Percentiles rank a stretch among this genome's conserved stretches.
These are phyloP conservation scores for Globisporangium carolinianum DNA, from an alignment of 352 stramenopile species.

Conservation along the genomic window DNA sequence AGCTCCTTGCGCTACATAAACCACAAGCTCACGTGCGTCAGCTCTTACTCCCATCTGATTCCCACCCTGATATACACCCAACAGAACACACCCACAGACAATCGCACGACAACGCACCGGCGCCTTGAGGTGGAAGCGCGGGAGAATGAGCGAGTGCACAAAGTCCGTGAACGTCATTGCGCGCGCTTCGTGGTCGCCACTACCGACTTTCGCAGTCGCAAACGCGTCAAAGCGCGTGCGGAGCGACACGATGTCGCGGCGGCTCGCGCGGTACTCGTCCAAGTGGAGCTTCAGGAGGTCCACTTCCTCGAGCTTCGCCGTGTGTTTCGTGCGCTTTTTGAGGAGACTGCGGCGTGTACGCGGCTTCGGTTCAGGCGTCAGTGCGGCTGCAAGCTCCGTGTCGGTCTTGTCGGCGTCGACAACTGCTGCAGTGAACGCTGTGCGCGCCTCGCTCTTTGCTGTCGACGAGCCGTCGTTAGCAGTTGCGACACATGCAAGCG, in stretches of 20 bases:
- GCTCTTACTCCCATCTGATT: no score
- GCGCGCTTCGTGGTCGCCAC: slow-evolving; percentile 16
- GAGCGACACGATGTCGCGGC: slow-evolving; percentile 32
- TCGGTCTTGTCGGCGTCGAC: slow-evolving; percentile 10
- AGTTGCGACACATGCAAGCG: background rate
- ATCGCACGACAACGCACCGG: slow-evolving; percentile 16
- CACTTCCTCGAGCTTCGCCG: slow-evolving; percentile 52
- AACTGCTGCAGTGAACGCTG: slow-evolving; percentile 6
- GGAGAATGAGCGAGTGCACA: slow-evolving; percentile 64
- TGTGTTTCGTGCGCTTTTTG: slow-evolving; percentile 55
- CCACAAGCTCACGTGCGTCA: background rate
- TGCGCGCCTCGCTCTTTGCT: slow-evolving; percentile 8
- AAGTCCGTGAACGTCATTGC: slow-evolving; percentile 84
- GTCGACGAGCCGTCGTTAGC: background rate
- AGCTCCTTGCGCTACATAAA: slow-evolving; percentile 33
- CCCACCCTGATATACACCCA: no score
- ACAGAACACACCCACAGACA: background rate
- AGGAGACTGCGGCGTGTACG: slow-evolving; percentile 35
- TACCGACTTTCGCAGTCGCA: slow-evolving; percentile 35
- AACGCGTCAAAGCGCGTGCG: slow-evolving; percentile 49
- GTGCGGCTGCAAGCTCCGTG: slow-evolving; percentile 4
- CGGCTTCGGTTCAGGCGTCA: slow-evolving; percentile 10
- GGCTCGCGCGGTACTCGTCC: slow-evolving; percentile 50
- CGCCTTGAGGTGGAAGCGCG: slow-evolving; percentile 52
- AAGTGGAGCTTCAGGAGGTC: slow-evolving; percentile 61